A percentile compares a stretch with the other conserved stretches of the same genome.
These are phyloP conservation scores for Aegilops longissima DNA, from an alignment of 176 grass and related monocot genomes.

Conservation along the genomic window DNA sequence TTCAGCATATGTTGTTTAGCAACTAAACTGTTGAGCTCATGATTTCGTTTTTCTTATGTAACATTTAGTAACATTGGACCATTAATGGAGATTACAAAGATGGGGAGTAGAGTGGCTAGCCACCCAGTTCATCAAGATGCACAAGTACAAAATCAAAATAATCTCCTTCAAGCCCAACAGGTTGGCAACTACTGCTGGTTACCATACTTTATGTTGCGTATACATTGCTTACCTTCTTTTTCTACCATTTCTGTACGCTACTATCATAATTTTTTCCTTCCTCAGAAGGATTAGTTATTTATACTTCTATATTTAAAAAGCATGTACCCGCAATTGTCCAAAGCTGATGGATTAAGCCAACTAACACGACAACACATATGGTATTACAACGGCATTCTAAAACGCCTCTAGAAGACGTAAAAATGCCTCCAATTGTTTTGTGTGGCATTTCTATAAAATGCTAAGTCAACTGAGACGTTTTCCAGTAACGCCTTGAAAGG, in stretches of 20 bases:
- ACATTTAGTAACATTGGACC: slow-evolving; percentile 65
- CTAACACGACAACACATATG: neutral
- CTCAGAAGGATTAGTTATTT: neutral
- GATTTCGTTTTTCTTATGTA: slow-evolving; percentile 42
- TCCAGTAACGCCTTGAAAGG: no score
- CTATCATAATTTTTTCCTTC: neutral
- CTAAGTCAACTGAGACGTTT: no score
- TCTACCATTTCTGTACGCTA: neutral
- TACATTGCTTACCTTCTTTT: slow-evolving; percentile 4
- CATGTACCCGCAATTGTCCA: neutral
- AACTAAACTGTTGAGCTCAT: slow-evolving; percentile 7
- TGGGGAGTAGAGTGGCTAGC: slow-evolving; percentile 50
- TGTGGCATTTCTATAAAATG: no score
- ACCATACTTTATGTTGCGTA: slow-evolving; percentile 10
- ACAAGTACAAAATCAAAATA: slow-evolving; percentile 72
- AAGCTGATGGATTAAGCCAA: neutral
- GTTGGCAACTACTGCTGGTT: slow-evolving; percentile 42
- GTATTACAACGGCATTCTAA: no score
- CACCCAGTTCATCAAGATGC: slow-evolving; percentile 74
- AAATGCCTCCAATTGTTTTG: no score
- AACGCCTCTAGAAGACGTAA: no score
- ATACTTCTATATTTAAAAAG: slow-evolving; percentile 3
- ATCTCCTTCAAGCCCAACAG: slow-evolving; percentile 68
- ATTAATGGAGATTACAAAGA: slow-evolving; percentile 76
- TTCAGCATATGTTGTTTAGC: neutral